Evolutionary conservation across 352 stramenopile species (phyloP).

Genomic region (Phytophthora chlamydospora): DNA sequence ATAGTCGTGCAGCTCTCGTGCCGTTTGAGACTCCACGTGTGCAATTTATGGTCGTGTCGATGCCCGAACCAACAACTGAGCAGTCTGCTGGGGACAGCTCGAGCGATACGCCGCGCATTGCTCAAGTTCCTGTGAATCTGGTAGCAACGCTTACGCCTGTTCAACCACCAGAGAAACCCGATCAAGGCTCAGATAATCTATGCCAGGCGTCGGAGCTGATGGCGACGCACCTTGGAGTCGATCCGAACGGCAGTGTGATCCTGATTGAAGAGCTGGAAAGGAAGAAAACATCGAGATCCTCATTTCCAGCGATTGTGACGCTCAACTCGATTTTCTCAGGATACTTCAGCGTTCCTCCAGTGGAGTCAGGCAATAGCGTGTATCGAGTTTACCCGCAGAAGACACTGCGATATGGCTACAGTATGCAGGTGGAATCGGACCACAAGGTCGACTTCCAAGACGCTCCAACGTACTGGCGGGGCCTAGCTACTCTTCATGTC

Average conservation of each 20-base stretch:
- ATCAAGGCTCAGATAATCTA: slow-evolving; percentile 19
- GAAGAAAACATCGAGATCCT: slow-evolving; percentile 1
- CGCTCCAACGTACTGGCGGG: slow-evolving; percentile 54
- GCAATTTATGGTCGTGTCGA: slow-evolving; percentile 46
- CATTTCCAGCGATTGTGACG: slow-evolving; percentile 34
- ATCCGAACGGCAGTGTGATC: slow-evolving; percentile 54
- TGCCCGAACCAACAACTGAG: slow-evolving; percentile 10
- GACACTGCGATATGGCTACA: slow-evolving; percentile 60
- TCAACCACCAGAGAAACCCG: slow-evolving; percentile 11
- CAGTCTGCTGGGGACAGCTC: slow-evolving; percentile 36
- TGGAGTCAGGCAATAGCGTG: slow-evolving; percentile 21
- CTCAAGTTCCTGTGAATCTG: slow-evolving; percentile 24
- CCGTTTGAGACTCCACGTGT: slow-evolving; percentile 49
- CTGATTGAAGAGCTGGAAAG: slow-evolving; percentile 47
- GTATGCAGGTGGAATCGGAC: slow-evolving; percentile 57
- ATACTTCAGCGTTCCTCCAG: slow-evolving; percentile 32
- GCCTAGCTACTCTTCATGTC: slow-evolving; percentile 48
- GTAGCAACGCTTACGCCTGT: slow-evolving; percentile 52
- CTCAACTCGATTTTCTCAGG: slow-evolving; percentile 48
- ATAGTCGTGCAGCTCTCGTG: slow-evolving; percentile 6
- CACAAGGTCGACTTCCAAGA: slow-evolving; percentile 47
- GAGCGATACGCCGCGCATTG: slow-evolving; percentile 10
- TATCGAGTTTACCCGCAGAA: slow-evolving; percentile 61
- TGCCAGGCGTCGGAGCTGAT: slow-evolving; percentile 21
- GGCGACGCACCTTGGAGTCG: slow-evolving; percentile 37